These are phyloP conservation scores for Diaporthe sp. DNA, from an alignment of 2,329 filamentous ascomycete genomes.

Conservation along the genomic window DNA sequence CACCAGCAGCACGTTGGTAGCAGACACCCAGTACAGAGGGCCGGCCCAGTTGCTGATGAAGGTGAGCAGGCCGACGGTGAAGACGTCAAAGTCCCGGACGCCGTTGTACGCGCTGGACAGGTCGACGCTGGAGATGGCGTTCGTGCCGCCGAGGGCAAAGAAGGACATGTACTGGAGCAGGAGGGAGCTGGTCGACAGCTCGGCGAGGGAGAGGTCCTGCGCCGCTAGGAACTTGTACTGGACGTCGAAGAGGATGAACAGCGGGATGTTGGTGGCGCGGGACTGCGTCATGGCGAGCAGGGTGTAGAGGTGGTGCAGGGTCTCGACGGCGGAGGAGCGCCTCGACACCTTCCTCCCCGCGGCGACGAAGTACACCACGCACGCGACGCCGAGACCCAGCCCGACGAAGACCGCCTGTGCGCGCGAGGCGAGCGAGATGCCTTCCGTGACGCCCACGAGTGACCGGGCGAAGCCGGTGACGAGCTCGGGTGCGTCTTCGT, in stretches of 20 bases:
- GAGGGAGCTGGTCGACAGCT: slow-evolving; percentile 78
- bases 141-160: slow-evolving; percentile 91
- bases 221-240: slow-evolving; percentile 65
- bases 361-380: slow-evolving; percentile 57
- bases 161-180: slow-evolving; percentile 87
- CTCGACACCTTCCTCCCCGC: slow-evolving; percentile 46
- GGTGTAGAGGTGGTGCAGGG: slow-evolving; percentile 78
- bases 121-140: slow-evolving; percentile 96
- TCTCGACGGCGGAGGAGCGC: slow-evolving; percentile 51
- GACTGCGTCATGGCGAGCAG: slow-evolving; percentile 91
- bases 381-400: slow-evolving; percentile 55
- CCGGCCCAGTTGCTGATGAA: slow-evolving; percentile 94
- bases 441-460: slow-evolving; percentile 58
- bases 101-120: slow-evolving; percentile 97
- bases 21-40: slow-evolving; percentile 87
- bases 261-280: slow-evolving; percentile 84
- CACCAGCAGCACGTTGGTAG: slow-evolving; percentile 72
- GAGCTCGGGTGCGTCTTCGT: slow-evolving; percentile 89
- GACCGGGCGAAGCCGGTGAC: slow-evolving; percentile 63
- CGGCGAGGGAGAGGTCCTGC: slow-evolving; percentile 63
- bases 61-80: slow-evolving; percentile 85
- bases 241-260: slow-evolving; percentile 82
- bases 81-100: slow-evolving; percentile 82
- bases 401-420: slow-evolving; percentile 67
- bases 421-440: slow-evolving; percentile 61